These are phyloP conservation scores for Fusarium palustre DNA, from an alignment of 2,329 filamentous ascomycete genomes.

Conservation along the genomic window DNA sequence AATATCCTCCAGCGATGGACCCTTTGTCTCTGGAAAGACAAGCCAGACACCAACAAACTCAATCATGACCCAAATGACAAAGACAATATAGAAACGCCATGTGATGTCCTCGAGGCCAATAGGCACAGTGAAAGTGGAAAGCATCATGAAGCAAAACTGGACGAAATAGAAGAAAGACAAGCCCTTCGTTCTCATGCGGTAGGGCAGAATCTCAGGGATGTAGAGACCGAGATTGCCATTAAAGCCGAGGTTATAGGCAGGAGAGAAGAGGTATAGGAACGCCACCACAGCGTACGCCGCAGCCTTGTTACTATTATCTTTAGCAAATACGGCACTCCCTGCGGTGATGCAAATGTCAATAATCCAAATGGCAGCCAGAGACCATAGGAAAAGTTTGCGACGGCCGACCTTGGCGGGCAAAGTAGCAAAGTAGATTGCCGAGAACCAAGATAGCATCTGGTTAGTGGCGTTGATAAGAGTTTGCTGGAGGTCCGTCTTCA, in stretches of 20 bases:
- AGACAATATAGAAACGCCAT: constrained; percentile 38
- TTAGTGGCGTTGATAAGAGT: constrained; percentile 8
- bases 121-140: constrained; percentile 27
- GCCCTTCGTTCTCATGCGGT: constrained; percentile 1
- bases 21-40: constrained; percentile 32
- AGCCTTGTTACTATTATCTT: constrained; percentile 5
- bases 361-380: background rate
- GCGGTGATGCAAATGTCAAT: constrained; percentile 6
- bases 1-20: constrained; percentile 33
- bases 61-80: constrained; percentile 16
- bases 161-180: constrained; percentile 1
- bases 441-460: constrained; percentile 5
- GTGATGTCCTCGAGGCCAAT: constrained; percentile 23
- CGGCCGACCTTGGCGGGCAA: background rate
- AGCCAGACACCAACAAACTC: constrained; percentile 25
- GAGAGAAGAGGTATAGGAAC: constrained; percentile 2
- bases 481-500: constrained; percentile 1
- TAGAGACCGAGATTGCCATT: constrained; percentile 1
- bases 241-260: background rate
- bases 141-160: constrained; percentile 5
- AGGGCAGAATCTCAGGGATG: constrained; percentile 6
- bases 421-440: constrained; percentile 6
- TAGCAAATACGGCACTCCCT: background rate
- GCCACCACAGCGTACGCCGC: background rate
- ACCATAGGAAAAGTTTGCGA: constrained; percentile 3